Base-by-base conservation (phyloP, 2,329 filamentous ascomycete species). In the Ilyonectria destructans region DNA sequence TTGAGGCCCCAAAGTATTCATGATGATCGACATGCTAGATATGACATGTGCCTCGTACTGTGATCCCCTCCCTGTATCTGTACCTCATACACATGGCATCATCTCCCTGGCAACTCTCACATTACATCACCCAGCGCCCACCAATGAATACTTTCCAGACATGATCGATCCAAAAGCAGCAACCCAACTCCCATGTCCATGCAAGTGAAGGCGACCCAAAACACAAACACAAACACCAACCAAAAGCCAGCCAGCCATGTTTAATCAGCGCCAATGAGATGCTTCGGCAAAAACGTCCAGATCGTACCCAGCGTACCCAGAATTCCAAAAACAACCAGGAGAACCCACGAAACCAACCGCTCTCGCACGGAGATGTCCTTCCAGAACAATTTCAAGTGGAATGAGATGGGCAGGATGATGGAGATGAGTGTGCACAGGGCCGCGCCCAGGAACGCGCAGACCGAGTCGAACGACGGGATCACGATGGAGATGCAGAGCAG, bases 401-500 rank as follows among this genome's bases (percentile, higher is more conserved):
- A 98, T 5, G 91, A 88, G 35, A 97, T 84, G 0, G 96, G 96
- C 58, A 99, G 80, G 19, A 97, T 95, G 72, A 98, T 91, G 82
- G 96, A 98, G 72, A 98, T 97, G 19, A 93, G 94, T 75, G 97
- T 97, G 82, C 96, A 98, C 17, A 97, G 87, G 4, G 95, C 92
- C 45, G 93, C 94, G 13, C 96, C 96, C 83, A 98, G 91, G 69
- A 97, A 91, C 4, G 93, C 93, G 91, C 97, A 97, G 77, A 97
- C 95, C 59, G 91, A 91, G 79, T 97, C 95, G 77, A 97, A 97
- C 0, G 90, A 89, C 0, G 95, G 95, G 77, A 90, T 89, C 2
- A 86, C 68, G 55, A 90, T 85, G 7, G 95, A 90, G 67, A 98
- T 92, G 56, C 89, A 77, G 35, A 98, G 88, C 75, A 98, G 93